Conservation (phyloP, 192 early-diverging fungal genomes). For the Blastocladiella britannica region DNA sequence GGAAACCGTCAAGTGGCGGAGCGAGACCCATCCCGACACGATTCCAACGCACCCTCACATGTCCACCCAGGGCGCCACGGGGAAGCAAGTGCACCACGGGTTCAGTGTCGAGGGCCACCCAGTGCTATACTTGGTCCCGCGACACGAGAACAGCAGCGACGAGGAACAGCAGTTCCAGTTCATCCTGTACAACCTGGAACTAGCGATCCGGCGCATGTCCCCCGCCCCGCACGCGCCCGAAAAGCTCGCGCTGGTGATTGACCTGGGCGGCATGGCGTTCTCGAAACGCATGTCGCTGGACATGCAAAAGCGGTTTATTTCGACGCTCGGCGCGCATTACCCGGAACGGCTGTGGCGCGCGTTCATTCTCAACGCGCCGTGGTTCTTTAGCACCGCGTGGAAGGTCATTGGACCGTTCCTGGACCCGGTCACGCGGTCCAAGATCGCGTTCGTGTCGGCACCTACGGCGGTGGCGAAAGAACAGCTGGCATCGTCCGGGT, state of each 20-base stretch:
- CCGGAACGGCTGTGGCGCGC: conserved; percentile 59
- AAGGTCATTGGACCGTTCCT: conserved; percentile 70
- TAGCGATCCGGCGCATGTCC: conserved; percentile 48
- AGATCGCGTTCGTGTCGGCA: conserved; percentile 52
- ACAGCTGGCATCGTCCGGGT: neutral
- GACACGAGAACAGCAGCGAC: conserved; percentile 59
- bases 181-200: conserved; percentile 64
- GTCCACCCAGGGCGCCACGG: conserved; percentile 31
- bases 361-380: conserved; percentile 57
- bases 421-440: conserved; percentile 71
- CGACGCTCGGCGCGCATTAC: conserved; percentile 69
- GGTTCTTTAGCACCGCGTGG: conserved; percentile 68
- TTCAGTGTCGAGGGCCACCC: conserved; percentile 58
- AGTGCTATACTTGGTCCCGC: conserved; percentile 52
- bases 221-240: conserved; percentile 59
- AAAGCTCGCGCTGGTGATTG: conserved; percentile 55
- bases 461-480: neutral
- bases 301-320: conserved; percentile 30
- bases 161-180: conserved; percentile 50
- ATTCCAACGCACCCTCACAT: conserved; percentile 4
- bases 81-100: conserved; percentile 68
- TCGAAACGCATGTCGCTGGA: conserved; percentile 34
- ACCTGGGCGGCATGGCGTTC: conserved; percentile 48
- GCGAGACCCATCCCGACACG: conserved; percentile 6
- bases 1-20: conserved; percentile 2